Evolutionary conservation across 768 basidiomycete species (phyloP).

Genomic region (Pleurotus platypus): DNA sequence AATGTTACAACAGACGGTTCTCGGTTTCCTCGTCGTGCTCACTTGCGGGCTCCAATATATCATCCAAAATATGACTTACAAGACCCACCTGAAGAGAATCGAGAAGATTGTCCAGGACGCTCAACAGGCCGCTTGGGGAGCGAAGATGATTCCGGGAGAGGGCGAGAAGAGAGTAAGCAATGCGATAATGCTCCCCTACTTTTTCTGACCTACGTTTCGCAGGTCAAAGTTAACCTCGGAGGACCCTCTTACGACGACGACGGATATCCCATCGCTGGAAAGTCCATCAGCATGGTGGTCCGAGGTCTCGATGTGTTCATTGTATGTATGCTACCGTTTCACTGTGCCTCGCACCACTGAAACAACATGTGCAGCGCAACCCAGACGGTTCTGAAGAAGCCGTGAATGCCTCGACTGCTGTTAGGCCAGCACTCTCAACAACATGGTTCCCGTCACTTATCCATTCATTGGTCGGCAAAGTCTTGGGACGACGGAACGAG

Average conservation of each 20-base stretch:
- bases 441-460: conserved; percentile 70
- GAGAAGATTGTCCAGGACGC: conserved; percentile 59
- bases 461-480: conserved; percentile 25
- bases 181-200: not conserved
- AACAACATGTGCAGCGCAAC: conserved; percentile 47
- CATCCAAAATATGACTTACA: conserved; percentile 75
- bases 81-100: conserved; percentile 67
- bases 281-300: conserved; percentile 77
- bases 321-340: conserved; percentile 38
- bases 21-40: conserved; percentile 71
- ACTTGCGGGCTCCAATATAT: conserved; percentile 82
- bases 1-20: conserved; percentile 51
- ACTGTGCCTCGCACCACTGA: not conserved
- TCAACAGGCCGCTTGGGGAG: conserved; percentile 77
- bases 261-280: conserved; percentile 44
- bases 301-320: conserved; percentile 73
- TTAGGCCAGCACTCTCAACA: conserved; percentile 48
- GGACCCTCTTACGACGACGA: conserved; percentile 53
- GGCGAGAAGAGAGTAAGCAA: conserved; percentile 64
- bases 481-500: conserved; percentile 21
- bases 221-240: conserved; percentile 75
- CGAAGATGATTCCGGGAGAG: conserved; percentile 60
- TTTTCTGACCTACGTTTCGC: not conserved
- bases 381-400: conserved; percentile 52
- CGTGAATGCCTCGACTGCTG: conserved; percentile 57